Base-by-base conservation (phyloP, 805 yeast species). In the Saccharomycopsis babjevae region DNA sequence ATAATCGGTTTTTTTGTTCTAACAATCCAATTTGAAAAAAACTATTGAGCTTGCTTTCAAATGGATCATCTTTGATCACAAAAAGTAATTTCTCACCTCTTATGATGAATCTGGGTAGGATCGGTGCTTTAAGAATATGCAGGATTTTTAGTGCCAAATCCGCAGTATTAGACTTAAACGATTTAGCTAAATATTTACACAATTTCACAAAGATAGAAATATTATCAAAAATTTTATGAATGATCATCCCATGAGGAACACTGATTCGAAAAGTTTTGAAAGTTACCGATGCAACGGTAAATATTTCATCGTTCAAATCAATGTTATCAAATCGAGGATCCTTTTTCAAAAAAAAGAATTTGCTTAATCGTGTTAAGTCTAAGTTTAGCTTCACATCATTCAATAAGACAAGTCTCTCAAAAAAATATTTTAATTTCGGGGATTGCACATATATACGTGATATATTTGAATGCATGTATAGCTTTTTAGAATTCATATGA, bases 51-150 rank as follows among this genome's bases (percentile, higher is more conserved):
- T 89, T 85, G 7, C 84, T 76, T 71, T 93, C 98, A 70, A 92
- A 91, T 7, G 96, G 93, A 71, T 93, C 97, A 70, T 89, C 96
- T 60, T 89, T 96, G 64, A 91, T 77, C 28, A 86, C 78, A 43
- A 91, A 73, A 4, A 86, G 76, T 64, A 89, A 76, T 50, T 81
- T 75, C 5, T 76, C 76, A 0, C 96, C 76, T 50, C 74, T 78
- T 42, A 91, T 66, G 25, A 79, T 77, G 1, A 89, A 72, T 22
- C 73, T 74, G 15, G 92, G 92, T 7, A 93, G 74, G 18, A 73
- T 63, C 3, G 75, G 64, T 0, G 81, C 78, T 0, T 74, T 71
- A n/a, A 72, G 74, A 18, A 69, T 73, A 1, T 72, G 65, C 56
- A 77, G 63, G 18, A 82, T 83, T 55, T 67, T 66, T 13, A 77